These are phyloP conservation scores for Barnettozyma siamensis DNA, from an alignment of 805 yeast species.

Conservation along the genomic window DNA sequence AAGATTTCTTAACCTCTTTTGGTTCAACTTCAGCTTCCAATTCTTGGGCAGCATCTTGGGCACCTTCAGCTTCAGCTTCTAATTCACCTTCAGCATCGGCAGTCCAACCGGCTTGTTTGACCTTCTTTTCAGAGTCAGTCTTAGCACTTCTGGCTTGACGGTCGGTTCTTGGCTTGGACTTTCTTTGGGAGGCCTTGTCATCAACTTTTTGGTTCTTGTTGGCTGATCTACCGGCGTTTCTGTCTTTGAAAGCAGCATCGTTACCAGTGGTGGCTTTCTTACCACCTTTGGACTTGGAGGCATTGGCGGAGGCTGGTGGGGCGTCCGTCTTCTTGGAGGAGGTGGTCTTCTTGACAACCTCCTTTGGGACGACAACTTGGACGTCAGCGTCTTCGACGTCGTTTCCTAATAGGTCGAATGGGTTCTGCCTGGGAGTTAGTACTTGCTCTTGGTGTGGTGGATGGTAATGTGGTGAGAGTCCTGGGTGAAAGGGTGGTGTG, in stretches of 20 bases:
- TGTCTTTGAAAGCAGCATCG: slow-evolving; percentile 79
- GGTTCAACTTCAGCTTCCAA: slow-evolving; percentile 35
- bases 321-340: slow-evolving; percentile 83
- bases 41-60: slow-evolving; percentile 43
- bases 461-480: no score
- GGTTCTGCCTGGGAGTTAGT: slow-evolving; percentile 44
- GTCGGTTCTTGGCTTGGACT: slow-evolving; percentile 51
- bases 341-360: slow-evolving; percentile 73
- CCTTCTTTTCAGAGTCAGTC: slow-evolving; percentile 79
- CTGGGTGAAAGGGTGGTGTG: no score
- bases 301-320: slow-evolving; percentile 77
- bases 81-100: slow-evolving; percentile 66
- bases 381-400: slow-evolving; percentile 78
- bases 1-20: slow-evolving; percentile 58
- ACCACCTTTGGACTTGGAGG: slow-evolving; percentile 70
- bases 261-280: slow-evolving; percentile 72
- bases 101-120: slow-evolving; percentile 80
- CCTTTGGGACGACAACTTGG: slow-evolving; percentile 52
- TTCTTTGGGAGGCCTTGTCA: slow-evolving; percentile 51
- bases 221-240: slow-evolving; percentile 62
- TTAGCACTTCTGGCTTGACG: slow-evolving; percentile 84
- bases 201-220: slow-evolving; percentile 45
- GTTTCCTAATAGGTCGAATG: slow-evolving; percentile 78
- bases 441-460: no score
- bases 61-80: slow-evolving; percentile 58